Conservation (phyloP, 108 stramenopile genomes). For the Chaetoceros tenuissimus region DNA sequence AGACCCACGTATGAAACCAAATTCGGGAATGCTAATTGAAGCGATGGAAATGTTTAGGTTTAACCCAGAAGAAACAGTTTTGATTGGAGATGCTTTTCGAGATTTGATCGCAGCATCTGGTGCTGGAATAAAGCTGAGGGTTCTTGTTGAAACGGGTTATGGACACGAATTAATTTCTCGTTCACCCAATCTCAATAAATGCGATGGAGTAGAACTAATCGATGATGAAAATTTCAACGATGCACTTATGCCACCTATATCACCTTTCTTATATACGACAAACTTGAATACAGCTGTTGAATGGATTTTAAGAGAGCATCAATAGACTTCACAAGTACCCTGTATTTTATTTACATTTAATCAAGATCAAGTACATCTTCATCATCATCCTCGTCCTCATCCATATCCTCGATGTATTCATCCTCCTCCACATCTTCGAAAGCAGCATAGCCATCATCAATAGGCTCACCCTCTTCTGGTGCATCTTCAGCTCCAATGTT, state of each 20-base stretch:
- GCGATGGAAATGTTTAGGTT: constrained; percentile 11
- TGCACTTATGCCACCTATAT: no score
- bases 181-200: no score
- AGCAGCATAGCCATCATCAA: constrained; percentile 21
- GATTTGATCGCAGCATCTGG: constrained; percentile 28
- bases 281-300: no score
- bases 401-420: constrained; percentile 19
- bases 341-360: not conserved
- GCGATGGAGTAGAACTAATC: no score
- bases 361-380: constrained; percentile 4
- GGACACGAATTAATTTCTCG: no score
- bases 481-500: constrained; percentile 68
- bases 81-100: constrained; percentile 24
- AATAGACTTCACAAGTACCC: no score
- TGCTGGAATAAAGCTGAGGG: constrained; percentile 8
- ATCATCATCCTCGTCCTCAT: constrained; percentile 21
- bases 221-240: no score
- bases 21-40: constrained; percentile 35
- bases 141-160: constrained; percentile 24
- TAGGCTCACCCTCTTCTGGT: constrained; percentile 31
- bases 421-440: constrained; percentile 16
- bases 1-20: constrained; percentile 25
- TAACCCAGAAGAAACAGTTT: not conserved
- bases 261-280: no score
- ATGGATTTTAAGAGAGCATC: no score